These are phyloP conservation scores for Salisapilia sapeloensis DNA, from an alignment of 352 stramenopile genomes.

Conservation along the genomic window DNA sequence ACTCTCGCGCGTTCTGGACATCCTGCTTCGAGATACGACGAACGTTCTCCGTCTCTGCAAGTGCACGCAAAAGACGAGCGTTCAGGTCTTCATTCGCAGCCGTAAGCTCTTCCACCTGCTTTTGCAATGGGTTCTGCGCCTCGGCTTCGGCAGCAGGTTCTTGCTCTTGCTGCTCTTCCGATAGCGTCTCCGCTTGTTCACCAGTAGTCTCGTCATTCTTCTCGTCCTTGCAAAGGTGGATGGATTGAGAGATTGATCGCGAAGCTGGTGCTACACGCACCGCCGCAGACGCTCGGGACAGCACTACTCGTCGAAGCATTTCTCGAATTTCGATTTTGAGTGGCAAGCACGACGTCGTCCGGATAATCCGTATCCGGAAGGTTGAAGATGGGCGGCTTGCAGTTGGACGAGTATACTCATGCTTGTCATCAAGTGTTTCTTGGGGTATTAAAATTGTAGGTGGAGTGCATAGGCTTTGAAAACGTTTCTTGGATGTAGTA, in stretches of 20 bases:
- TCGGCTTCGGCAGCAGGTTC: constrained; percentile 20
- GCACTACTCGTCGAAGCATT: constrained; percentile 50
- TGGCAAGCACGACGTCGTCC: too few relatives aligned
- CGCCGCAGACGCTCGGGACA: constrained; percentile 17
- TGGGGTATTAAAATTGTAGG: too few relatives aligned
- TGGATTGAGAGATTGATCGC: too few relatives aligned
- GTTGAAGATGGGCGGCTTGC: too few relatives aligned
- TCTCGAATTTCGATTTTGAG: too few relatives aligned
- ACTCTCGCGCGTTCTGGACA: constrained; percentile 86
- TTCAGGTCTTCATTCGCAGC: constrained; percentile 65
- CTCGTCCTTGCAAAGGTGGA: too few relatives aligned
- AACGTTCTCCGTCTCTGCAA: constrained; percentile 97
- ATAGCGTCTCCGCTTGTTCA: neutral
- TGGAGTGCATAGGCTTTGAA: too few relatives aligned
- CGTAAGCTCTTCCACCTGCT: constrained; percentile 59
- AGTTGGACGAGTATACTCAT: too few relatives aligned
- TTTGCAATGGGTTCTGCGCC: constrained; percentile 23
- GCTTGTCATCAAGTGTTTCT: too few relatives aligned
- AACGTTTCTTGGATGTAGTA: too few relatives aligned
- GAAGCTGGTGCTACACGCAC: constrained; percentile 15
- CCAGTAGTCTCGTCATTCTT: too few relatives aligned
- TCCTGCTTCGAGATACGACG: constrained; percentile 88
- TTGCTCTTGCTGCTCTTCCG: neutral
- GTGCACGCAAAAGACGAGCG: constrained; percentile 76
- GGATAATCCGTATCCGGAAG: too few relatives aligned